Base-by-base conservation (phyloP, 2,329 filamentous ascomycete genomes). In the Ophiostoma perfectum region DNA sequence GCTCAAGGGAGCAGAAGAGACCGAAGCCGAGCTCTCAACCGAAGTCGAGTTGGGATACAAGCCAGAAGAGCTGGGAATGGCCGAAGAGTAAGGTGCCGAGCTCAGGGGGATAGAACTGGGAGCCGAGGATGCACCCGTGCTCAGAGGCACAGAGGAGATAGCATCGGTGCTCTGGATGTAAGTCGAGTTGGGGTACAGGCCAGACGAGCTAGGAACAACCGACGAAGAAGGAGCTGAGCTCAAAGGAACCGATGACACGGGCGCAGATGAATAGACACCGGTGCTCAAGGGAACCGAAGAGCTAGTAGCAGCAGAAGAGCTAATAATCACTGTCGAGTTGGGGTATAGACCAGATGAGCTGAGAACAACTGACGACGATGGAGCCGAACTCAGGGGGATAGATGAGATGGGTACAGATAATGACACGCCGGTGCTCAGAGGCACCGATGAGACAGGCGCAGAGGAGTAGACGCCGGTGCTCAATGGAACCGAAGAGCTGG, bases 111-210 rank as follows among this genome's bases (percentile, higher is more conserved):
- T 38, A 16, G 58, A 36, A 27, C 27, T 27, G 8, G 18, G 52
- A 9, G 52, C 52, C 16, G 16, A 52, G 3, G 47, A 52, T 7
- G 62, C 62, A 7, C 60, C 60, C 2, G 60, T 64, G 58, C 58
- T 63, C 38, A 63, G 58, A 38, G 58, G 58, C 38, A 44, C 55
- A 9, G 55, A 39, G 36, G 55, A 62, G 55, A 27, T 62, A 41
- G 55, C 27, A 2, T 16, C 36, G 36, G 55, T 63, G 12, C 27
- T 27, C 27, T 27, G 27, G 27, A 27, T 27, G 27, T 27, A 27
- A 1, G 27, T 27, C 27, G 39, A 39, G 14, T 39, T 39, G 6
- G 39, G 14, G 16, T 6, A 63, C 8, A 38, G 39, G 39, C 60
- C 27, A 14, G 55, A 62, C 1, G 55, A 62, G 55, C 55, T 44